Percentiles rank a stretch among this genome's conserved stretches.
Conservation (phyloP, 257 asterid species). For the Capsicum rhomboideum region DNA sequence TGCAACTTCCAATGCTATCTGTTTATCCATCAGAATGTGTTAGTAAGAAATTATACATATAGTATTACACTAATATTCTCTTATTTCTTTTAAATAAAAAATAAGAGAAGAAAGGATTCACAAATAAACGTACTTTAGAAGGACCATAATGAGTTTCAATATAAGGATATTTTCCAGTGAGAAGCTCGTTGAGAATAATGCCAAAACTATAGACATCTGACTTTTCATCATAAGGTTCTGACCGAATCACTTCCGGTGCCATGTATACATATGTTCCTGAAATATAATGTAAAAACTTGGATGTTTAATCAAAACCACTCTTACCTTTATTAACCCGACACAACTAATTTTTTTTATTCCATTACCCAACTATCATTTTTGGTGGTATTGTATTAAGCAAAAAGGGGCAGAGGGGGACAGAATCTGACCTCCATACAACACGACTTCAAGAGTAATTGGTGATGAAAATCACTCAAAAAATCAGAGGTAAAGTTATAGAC, state of each 20-base stretch:
- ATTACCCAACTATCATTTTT: too few species aligned
- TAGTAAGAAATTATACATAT: not conserved
- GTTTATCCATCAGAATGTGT: constrained; percentile 1
- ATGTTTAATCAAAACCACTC: not conserved
- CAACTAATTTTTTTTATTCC: too few species aligned
- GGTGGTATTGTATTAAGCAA: too few species aligned
- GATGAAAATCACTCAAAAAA: not conserved
- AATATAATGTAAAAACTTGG: not conserved
- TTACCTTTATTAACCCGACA: not conserved
- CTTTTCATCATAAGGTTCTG: constrained; percentile 61
- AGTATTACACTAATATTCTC: too few species aligned
- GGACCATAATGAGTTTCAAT: constrained; percentile 55
- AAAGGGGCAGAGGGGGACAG: too few species aligned
- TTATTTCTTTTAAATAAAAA: too few species aligned
- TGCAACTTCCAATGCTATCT: constrained; percentile 77
- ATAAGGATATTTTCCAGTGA: constrained; percentile 60
- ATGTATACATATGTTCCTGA: constrained; percentile 73
- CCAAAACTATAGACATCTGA: constrained; percentile 77
- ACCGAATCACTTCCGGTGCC: constrained; percentile 73
- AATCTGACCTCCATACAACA: too few species aligned
- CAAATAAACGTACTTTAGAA: constrained; percentile 32
- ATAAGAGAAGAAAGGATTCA: not conserved
- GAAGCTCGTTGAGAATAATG: constrained; percentile 48
- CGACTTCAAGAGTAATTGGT: too few species aligned
- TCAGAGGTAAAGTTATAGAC: too few species aligned